Conservation (phyloP, 176 grass and related monocot genomes). For the Canna indica region DNA sequence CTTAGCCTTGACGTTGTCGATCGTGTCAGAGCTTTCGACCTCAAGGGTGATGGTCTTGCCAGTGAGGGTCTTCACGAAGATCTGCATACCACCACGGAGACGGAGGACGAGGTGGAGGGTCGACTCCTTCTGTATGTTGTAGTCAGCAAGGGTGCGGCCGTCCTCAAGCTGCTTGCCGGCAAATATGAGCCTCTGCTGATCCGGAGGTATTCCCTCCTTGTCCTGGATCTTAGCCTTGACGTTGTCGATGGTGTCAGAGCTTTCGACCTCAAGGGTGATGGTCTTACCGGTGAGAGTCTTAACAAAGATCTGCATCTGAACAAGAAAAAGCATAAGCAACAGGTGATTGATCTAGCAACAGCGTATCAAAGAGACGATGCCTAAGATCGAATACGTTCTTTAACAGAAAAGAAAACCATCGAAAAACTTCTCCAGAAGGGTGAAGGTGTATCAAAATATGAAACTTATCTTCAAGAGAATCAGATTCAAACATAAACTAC, state of each 20-base stretch:
- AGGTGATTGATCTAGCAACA: background rate
- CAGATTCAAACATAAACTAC: background rate
- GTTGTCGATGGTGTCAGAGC: slow-evolving; percentile 11
- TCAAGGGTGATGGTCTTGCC: slow-evolving; percentile 8
- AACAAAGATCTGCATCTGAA: slow-evolving; percentile 15
- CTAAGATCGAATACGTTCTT: too few species aligned
- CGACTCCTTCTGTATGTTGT: slow-evolving; percentile 16
- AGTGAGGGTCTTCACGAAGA: background rate
- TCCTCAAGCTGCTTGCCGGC: slow-evolving; percentile 7
- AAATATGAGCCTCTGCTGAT: slow-evolving; percentile 10
- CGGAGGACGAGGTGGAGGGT: slow-evolving; percentile 7
- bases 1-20: slow-evolving; percentile 16
- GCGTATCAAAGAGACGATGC: background rate
- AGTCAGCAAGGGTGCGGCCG: background rate
- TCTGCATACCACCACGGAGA: slow-evolving; percentile 6
- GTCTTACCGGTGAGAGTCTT: slow-evolving; percentile 10
- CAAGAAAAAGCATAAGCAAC: background rate
- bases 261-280: slow-evolving; percentile 5
- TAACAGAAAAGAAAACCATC: too few species aligned
- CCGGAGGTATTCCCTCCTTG: slow-evolving; percentile 12
- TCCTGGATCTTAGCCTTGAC: slow-evolving; percentile 13
- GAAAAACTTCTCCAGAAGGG: too few species aligned
- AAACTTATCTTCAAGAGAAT: too few species aligned
- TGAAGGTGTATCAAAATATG: too few species aligned
- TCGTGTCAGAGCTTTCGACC: slow-evolving; percentile 8